Base-by-base conservation (phyloP, 345 rosid genomes). In the Cardamine resedifolia region DNA sequence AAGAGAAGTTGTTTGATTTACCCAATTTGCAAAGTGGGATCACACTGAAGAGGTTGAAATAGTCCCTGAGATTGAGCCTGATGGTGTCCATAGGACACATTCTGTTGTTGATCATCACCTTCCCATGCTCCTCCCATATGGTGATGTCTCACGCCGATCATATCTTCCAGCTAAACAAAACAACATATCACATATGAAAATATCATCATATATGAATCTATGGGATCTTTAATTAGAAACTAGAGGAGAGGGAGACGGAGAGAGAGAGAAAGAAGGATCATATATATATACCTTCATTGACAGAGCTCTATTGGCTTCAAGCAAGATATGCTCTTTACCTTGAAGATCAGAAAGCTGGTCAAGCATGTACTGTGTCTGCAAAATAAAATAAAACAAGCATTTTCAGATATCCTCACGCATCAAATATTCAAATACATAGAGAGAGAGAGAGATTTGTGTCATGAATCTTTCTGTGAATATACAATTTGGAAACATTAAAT, bases 21-120 rank as follows among this genome's bases (percentile, higher is more conserved):
- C 99, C 99, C 98, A 16, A 92, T 95, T 72, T 95, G 98, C 82
- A 95, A 80, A 59, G 98, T 90, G 76, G 97, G 98, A 74, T 95
- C 84, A 90, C 99, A 95, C 27, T 88, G 92, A 51, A 95, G 65
- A 66, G 86, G 87, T 68, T 88, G 98, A 79, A 82, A 90, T 19
- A 96, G 64, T 58, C 84, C 96, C 70, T 87, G 89, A 74, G 91
- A 60, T 3, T 89, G 96, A 59, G 84, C 75, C 15, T 84, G 95
- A 34, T 80, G 96, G 49, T 85, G 89, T 18, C 74, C 85, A 74
- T 84, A 95, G 10, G 82, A 57, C 77, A 90, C 77, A 33, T 83
- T 81, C 26, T 86, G 96, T 56, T 90, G 79, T 56, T 90, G 79
- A 56, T 76, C 99, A 43, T 72, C 76, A 11, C 81, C 87, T 75